Percentiles rank a stretch among this genome's conserved stretches.
Conservation (phyloP, 495 filamentous ascomycete species). For the Neurospora sp. region DNA sequence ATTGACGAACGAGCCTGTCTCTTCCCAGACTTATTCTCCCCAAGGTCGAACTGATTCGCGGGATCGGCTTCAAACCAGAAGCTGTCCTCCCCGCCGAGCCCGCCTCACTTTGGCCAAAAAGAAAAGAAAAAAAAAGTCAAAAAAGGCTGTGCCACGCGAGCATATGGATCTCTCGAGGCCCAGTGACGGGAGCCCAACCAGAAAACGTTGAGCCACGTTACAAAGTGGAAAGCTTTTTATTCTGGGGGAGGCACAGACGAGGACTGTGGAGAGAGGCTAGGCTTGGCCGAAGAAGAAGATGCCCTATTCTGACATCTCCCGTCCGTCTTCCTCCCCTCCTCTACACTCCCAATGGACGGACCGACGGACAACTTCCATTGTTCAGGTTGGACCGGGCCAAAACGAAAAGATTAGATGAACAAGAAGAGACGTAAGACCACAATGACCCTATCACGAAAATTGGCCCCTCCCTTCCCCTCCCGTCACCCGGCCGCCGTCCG, state of each 20-base stretch:
- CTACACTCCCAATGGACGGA: neutral
- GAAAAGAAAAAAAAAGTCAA: neutral
- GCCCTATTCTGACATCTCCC: neutral
- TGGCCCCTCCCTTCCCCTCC: neutral
- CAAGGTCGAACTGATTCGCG: neutral
- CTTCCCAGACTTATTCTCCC: neutral
- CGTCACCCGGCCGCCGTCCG: neutral
- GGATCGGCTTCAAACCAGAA: neutral
- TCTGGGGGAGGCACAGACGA: neutral
- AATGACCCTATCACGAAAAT: neutral
- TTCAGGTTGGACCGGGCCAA: neutral
- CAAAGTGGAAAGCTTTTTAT: neutral
- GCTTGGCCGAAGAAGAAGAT: neutral
- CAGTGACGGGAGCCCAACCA: neutral
- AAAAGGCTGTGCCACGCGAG: neutral
- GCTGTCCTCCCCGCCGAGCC: neutral
- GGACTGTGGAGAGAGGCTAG: neutral
- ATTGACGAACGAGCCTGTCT: neutral
- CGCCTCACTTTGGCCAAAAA: neutral
- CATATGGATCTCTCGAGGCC: neutral
- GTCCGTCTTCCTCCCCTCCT: neutral
- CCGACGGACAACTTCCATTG: neutral
- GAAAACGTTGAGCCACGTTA: neutral
- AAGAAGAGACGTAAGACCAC: neutral
- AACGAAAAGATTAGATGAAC: neutral